A percentile compares a stretch with the other conserved stretches of the same genome.
phyloP scores from a whole-genome alignment of 805 yeast species.

The Schizosaccharomyces osmophilus region DNA sequence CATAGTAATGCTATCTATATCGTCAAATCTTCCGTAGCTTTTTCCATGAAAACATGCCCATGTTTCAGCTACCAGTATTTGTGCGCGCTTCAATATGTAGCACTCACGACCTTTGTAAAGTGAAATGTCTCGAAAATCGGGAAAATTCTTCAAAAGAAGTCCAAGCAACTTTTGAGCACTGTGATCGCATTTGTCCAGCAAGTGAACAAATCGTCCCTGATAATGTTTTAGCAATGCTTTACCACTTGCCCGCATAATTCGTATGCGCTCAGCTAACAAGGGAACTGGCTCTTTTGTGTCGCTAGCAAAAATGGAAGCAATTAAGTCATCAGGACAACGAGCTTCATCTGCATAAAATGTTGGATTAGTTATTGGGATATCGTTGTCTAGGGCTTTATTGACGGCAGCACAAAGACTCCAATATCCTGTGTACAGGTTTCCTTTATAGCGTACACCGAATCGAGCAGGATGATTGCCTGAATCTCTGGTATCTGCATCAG shows the following conservation, averaged over 20 bases:
- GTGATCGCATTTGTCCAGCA: conserved; percentile 6
- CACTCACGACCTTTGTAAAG: conserved; percentile 11
- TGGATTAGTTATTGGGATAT: conserved; percentile 17
- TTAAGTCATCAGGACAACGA: conserved; percentile 10
- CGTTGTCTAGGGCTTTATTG: conserved; percentile 18
- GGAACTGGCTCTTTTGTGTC: conserved; percentile 15
- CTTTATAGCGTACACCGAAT: conserved; percentile 15
- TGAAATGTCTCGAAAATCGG: conserved; percentile 16
- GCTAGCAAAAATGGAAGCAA: conserved; percentile 14
- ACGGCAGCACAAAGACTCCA: conserved; percentile 22
- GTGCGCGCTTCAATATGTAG: conserved; percentile 16
- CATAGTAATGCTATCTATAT: conserved; percentile 20
- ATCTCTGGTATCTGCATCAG: conserved; percentile 14
- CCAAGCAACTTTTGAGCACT: conserved; percentile 16
- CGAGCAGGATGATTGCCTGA: conserved; percentile 13
- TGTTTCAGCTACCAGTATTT: conserved; percentile 19
- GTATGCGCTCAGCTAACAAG: conserved; percentile 14
- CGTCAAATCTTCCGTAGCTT: conserved; percentile 16
- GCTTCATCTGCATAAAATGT: conserved; percentile 14
- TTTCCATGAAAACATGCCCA: conserved; percentile 22
- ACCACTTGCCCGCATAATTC: conserved; percentile 18
- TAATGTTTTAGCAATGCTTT: conserved; percentile 10
- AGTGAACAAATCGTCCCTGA: conserved; percentile 4
- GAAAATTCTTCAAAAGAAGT: conserved; percentile 11
- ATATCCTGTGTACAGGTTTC: conserved; percentile 18